Conservation (phyloP, 2,329 filamentous ascomycete genomes). For the Celoporthe dispersa region DNA sequence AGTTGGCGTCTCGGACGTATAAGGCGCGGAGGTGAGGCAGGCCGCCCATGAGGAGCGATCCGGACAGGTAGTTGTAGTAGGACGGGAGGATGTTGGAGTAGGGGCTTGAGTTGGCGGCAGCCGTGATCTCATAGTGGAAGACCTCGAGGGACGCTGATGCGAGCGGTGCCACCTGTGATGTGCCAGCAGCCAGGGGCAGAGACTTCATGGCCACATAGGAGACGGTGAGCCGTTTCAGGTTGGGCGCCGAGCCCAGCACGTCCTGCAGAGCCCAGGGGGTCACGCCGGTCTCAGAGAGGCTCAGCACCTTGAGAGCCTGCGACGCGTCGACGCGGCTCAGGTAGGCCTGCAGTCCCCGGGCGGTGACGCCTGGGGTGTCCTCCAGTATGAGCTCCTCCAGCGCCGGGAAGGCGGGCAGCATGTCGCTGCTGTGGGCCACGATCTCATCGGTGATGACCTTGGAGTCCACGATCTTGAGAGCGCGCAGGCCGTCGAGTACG, state of each 20-base stretch:
- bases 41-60: conserved; percentile 76
- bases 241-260: conserved; percentile 61
- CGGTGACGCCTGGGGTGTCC: conserved; percentile 72
- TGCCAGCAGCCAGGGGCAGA: conserved; percentile 52
- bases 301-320: conserved; percentile 67
- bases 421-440: conserved; percentile 65
- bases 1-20: conserved; percentile 84
- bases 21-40: conserved; percentile 76
- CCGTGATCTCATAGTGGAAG: conserved; percentile 82
- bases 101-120: conserved; percentile 59
- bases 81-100: conserved; percentile 59
- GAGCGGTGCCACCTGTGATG: conserved; percentile 61
- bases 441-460: conserved; percentile 75
- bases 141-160: conserved; percentile 70
- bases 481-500: conserved; percentile 68
- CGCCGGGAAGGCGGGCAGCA: conserved; percentile 73
- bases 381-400: conserved; percentile 75
- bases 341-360: conserved; percentile 70
- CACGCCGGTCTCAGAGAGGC: conserved; percentile 74
- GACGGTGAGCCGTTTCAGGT: conserved; percentile 61
- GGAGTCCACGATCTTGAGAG: conserved; percentile 75
- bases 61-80: conserved; percentile 86
- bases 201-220: conserved; percentile 54
- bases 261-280: conserved; percentile 63
- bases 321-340: conserved; percentile 65